Conservation (phyloP, 164 flowering plant species). For the Vitis riparia region DNA sequence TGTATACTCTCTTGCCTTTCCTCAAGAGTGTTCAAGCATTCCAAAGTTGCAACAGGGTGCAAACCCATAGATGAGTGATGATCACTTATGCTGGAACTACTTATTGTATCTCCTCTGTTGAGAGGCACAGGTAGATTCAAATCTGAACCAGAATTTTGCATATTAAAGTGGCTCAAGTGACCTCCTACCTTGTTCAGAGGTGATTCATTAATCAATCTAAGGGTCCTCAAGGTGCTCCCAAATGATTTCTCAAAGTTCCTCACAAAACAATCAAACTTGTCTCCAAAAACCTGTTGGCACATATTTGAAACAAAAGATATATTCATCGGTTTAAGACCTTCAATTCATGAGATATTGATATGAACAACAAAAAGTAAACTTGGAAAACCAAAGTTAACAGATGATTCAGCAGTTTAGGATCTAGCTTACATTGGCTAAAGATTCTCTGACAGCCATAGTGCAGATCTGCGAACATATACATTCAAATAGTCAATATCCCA, state of each 20-base stretch:
- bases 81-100: slow-evolving; percentile 5
- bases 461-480: slow-evolving; percentile 60
- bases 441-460: slow-evolving; percentile 72
- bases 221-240: slow-evolving; percentile 76
- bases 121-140: neutral
- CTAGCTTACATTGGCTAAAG: slow-evolving; percentile 81
- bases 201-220: slow-evolving; percentile 51
- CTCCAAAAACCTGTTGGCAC: slow-evolving; percentile 70
- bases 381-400: slow-evolving; percentile 16
- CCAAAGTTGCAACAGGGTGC: neutral
- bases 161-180: neutral
- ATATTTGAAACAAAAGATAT: slow-evolving; percentile 14
- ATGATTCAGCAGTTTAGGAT: slow-evolving; percentile 21
- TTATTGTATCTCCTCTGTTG: neutral
- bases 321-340: slow-evolving; percentile 12
- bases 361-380: slow-evolving; percentile 20
- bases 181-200: slow-evolving; percentile 15
- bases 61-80: slow-evolving; percentile 14
- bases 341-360: neutral
- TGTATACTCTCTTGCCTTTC: slow-evolving; percentile 20
- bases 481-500: slow-evolving; percentile 2
- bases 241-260: slow-evolving; percentile 81
- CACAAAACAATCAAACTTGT: slow-evolving; percentile 60
- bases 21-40: slow-evolving; percentile 13
- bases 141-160: slow-evolving; percentile 6